Evolutionary conservation across 768 basidiomycete species (phyloP), one percentile per base, ranked within the genome.

Genomic region (Mycena olivaceomarginata): DNA sequence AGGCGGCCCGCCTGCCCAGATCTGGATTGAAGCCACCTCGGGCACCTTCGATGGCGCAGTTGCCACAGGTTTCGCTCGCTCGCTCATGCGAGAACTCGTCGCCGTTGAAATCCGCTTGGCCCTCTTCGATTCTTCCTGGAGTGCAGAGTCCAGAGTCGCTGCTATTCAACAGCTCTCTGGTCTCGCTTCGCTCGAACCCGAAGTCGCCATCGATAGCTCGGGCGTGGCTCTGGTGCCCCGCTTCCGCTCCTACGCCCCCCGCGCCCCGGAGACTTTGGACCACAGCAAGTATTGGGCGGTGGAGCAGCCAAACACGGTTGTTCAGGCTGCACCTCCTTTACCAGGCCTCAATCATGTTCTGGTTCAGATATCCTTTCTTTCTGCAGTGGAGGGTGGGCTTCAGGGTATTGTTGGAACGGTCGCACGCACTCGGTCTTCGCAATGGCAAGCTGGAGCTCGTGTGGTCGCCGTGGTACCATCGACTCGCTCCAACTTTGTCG

Each of bases 111-210:
- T 66, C 46, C 46, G 46, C 16, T 13, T 66, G 45, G 65, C 43
- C 18, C 65, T 66, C 13, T 66, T 66, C 25, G 65, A 66, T 37
- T 2, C 65, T 1, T 20, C 15, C 15, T 66, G 65, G 65, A 66
- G 18, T 13, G 15, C 65, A 1, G 65, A 66, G 15, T 16, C 25
- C 45, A 15, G 65, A 37, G 16, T 18, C 8, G 45, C 65, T 15
- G 31, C n/a, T 7, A 66, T 66, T 9, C 22, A 12, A 4, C 25
- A 66, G 9, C 65, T 66, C 65, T 48, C 65, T 16, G 15, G 46
- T 0, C 22, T 46, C 31, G 2, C 31, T 16, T 31, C 22, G 6
- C 45, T 48, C 13, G 65, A 66, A 15, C 16, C 11, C 31, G 65
- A 66, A 48, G 16, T 66, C 25, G 45, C 16, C 2, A 3, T 66